phyloP scores from a whole-genome alignment of 1,284 basidiomycete species.

The Ustilago bromivora region DNA sequence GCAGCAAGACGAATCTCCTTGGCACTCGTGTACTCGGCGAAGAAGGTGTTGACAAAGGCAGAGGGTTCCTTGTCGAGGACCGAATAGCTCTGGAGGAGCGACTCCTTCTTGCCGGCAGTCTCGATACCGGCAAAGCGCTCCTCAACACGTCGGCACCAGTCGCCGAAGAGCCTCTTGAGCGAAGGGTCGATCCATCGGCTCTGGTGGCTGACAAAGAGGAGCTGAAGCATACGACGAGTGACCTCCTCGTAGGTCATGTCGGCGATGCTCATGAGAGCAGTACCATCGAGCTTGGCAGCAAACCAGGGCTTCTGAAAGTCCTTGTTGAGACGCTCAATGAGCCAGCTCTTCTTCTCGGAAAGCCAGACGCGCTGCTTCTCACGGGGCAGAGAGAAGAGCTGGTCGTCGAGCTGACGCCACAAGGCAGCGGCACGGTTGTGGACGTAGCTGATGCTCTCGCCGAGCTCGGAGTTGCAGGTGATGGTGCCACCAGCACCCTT shows the following conservation, averaged over 20 bases:
- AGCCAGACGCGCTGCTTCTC: constrained; percentile 94
- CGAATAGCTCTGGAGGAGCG: constrained; percentile 79
- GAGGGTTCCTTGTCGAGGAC: constrained; percentile 82
- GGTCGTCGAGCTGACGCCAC: constrained; percentile 97
- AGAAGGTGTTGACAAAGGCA: constrained; percentile 84
- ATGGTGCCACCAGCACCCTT: constrained; percentile 90
- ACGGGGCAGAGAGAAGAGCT: constrained; percentile 88
- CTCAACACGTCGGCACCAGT: constrained; percentile 91
- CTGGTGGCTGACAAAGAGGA: constrained; percentile 94
- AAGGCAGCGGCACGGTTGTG: constrained; percentile 92
- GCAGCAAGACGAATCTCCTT: constrained; percentile 88
- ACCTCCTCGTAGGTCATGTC: constrained; percentile 99
- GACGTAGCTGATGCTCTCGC: constrained; percentile 95
- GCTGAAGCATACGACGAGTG: constrained; percentile 85
- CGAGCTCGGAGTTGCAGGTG: constrained; percentile 96
- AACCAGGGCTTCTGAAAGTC: constrained; percentile 85
- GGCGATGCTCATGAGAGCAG: constrained; percentile 80
- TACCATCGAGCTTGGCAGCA: constrained; percentile 72
- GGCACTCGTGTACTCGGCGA: constrained; percentile 83
- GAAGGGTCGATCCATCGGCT: constrained; percentile 92
- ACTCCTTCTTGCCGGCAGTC: constrained; percentile 57
- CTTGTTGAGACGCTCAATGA: constrained; percentile 91
- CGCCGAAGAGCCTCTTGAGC: constrained; percentile 93
- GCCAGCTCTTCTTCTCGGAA: constrained; percentile 84
- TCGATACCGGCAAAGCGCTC: constrained; percentile 77